Evolutionary conservation across 495 filamentous ascomycete species (phyloP).

Genomic region (Penicillium paradoxum): DNA sequence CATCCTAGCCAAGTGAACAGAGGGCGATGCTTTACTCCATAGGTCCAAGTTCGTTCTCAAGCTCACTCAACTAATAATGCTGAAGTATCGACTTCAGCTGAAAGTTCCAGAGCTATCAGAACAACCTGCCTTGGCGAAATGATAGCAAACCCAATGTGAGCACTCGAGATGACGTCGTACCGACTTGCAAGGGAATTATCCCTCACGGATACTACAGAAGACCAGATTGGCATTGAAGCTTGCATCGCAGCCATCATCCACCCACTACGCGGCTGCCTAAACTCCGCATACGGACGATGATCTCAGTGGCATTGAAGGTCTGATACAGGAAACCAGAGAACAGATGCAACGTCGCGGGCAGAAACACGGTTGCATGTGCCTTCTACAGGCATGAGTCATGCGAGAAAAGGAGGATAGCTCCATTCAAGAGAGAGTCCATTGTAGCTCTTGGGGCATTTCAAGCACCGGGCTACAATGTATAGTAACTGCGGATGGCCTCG

Average conservation of each 20-base stretch:
- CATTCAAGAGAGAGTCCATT: not conserved
- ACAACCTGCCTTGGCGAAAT: no score
- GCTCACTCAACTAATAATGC: not conserved
- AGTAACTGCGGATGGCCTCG: not conserved
- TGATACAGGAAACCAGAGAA: not conserved
- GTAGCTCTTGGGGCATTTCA: not conserved
- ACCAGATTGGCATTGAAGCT: not conserved
- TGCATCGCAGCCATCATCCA: not conserved
- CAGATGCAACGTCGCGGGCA: not conserved
- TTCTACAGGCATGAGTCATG: not conserved
- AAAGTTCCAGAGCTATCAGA: not conserved
- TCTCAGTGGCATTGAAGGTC: slow-evolving; percentile 2
- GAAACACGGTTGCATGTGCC: not conserved
- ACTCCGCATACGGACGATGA: not conserved
- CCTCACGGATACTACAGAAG: not conserved
- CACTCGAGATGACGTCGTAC: no score
- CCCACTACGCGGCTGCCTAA: not conserved
- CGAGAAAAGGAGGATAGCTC: not conserved
- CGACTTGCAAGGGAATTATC: not conserved
- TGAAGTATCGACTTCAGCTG: not conserved
- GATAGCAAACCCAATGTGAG: no score
- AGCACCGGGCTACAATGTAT: not conserved
- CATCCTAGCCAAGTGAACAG: no score
- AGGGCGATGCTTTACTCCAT: no score
- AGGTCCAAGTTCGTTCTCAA: not conserved